A percentile compares a stretch with the other conserved stretches of the same genome.
phyloP scores from a whole-genome alignment of 495 filamentous ascomycete genomes.

The Penicillium verhagenii region DNA sequence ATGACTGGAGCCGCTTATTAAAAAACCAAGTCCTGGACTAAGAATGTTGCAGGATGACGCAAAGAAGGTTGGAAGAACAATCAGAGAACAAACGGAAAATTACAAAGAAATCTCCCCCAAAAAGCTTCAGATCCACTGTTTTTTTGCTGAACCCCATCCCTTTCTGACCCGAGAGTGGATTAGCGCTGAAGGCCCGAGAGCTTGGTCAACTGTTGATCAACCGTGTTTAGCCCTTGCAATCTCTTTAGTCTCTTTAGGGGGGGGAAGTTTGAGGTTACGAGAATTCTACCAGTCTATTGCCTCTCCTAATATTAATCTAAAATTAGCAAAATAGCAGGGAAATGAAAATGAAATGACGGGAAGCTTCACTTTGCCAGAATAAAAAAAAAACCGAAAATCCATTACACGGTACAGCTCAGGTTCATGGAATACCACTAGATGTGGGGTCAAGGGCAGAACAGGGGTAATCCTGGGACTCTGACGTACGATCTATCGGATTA shows the following conservation, averaged over 20 bases:
- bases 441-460: too few species aligned
- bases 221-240: conserved; percentile 15
- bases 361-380: too few species aligned
- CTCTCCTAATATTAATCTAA: too few species aligned
- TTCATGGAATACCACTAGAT: too few species aligned
- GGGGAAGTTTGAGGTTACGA: not conserved
- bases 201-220: conserved; percentile 23
- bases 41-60: conserved; percentile 1
- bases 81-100: conserved; percentile 9
- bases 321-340: too few species aligned
- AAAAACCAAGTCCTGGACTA: too few species aligned
- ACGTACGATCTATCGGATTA: not conserved
- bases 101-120: too few species aligned
- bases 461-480: not conserved
- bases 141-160: not conserved
- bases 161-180: not conserved
- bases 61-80: conserved; percentile 12
- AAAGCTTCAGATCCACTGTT: conserved; percentile 14
- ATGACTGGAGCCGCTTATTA: too few species aligned
- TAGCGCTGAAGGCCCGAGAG: conserved; percentile 17
- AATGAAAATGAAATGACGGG: too few species aligned
- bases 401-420: too few species aligned
- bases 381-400: too few species aligned
- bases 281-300: too few species aligned
- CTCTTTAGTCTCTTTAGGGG: not conserved